phyloP scores from a whole-genome alignment of 2,329 filamentous ascomycete species.

The Aspergillus transmontanensis region DNA sequence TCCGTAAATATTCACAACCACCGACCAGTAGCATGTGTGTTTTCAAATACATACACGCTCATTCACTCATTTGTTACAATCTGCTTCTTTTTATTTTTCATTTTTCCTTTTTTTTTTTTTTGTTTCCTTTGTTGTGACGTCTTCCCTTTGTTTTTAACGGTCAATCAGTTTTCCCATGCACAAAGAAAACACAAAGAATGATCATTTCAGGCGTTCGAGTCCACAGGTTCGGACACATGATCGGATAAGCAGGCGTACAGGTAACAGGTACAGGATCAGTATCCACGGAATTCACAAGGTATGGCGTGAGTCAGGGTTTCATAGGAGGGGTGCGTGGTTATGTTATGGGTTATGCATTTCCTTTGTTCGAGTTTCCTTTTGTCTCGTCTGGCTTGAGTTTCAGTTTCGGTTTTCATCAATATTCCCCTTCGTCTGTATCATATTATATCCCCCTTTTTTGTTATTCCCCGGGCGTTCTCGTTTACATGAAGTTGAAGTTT shows the following conservation, averaged over 20 bases:
- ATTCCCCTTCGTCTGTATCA: constrained; percentile 16
- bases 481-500: constrained; percentile 5
- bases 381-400: background rate
- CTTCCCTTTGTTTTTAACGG: constrained; percentile 6
- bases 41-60: background rate
- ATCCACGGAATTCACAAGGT: background rate
- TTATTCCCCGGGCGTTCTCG: background rate
- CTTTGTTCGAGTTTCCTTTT: constrained; percentile 1
- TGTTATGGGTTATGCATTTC: background rate
- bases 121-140: background rate
- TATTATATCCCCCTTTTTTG: constrained; percentile 5
- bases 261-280: background rate
- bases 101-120: background rate
- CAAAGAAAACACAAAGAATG: background rate
- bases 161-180: background rate
- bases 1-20: constrained; percentile 3
- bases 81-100: background rate
- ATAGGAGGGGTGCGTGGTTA: background rate
- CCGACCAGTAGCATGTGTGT: constrained; percentile 6
- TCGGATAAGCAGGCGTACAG: constrained; percentile 4
- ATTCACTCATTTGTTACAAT: background rate
- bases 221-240: background rate
- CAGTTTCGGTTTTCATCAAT: background rate
- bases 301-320: background rate
- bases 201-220: background rate